Conservation (phyloP, 2,329 filamentous ascomycete genomes). For the Ophiocordyceps camponoti-rufipedis region DNA sequence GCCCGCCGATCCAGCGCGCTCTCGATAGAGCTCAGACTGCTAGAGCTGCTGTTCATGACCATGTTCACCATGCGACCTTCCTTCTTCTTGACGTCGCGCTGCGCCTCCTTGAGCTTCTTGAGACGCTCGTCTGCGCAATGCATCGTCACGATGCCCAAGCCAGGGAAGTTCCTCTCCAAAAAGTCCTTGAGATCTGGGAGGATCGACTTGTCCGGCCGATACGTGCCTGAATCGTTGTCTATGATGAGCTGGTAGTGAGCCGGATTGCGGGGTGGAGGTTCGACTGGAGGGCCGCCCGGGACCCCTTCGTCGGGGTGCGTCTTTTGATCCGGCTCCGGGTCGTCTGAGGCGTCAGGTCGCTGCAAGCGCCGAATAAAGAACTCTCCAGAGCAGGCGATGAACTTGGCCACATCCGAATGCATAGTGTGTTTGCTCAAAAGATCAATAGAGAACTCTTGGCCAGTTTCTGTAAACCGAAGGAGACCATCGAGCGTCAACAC, state of each 20-base stretch:
- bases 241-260: conserved; percentile 69
- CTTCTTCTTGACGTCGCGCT: conserved; percentile 55
- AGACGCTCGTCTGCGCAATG: conserved; percentile 67
- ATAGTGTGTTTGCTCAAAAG: conserved; percentile 89
- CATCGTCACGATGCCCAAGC: conserved; percentile 53
- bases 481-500: conserved; percentile 75
- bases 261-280: conserved; percentile 25
- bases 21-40: conserved; percentile 32
- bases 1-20: conserved; percentile 30
- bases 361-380: conserved; percentile 67
- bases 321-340: conserved; percentile 22
- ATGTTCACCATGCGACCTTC: conserved; percentile 32
- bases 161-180: conserved; percentile 55
- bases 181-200: conserved; percentile 56
- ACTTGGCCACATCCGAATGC: conserved; percentile 83
- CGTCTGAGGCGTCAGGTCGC: conserved; percentile 24
- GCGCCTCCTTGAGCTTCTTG: conserved; percentile 55
- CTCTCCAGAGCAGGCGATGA: conserved; percentile 83
- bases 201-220: conserved; percentile 64
- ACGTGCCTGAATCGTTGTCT: conserved; percentile 90
- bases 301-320: conserved; percentile 33
- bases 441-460: conserved; percentile 89
- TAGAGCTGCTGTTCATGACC: conserved; percentile 37
- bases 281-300: conserved; percentile 25
- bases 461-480: conserved; percentile 85